phyloP scores from a whole-genome alignment of 164 flowering plant species.

The Vitis cinerea region DNA sequence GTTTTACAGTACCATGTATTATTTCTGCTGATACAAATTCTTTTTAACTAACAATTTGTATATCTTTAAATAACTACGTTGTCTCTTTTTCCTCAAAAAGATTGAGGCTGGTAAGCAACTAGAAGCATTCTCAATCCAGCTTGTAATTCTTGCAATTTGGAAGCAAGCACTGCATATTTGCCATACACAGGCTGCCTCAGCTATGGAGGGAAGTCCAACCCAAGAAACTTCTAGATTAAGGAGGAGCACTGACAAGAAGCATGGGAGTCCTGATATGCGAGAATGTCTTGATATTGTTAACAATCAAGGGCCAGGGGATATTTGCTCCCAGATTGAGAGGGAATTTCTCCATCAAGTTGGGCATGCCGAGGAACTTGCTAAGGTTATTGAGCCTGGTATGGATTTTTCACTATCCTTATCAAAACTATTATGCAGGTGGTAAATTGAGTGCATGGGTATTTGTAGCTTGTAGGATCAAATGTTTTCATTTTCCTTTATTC shows the following conservation, averaged over 20 bases:
- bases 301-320: constrained; percentile 43
- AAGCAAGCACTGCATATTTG: constrained; percentile 94
- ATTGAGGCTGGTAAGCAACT: constrained; percentile 53
- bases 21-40: neutral
- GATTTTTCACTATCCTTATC: neutral
- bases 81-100: constrained; percentile 24
- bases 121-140: constrained; percentile 95
- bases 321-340: constrained; percentile 66
- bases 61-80: neutral
- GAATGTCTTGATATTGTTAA: constrained; percentile 31
- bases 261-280: constrained; percentile 37
- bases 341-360: constrained; percentile 83
- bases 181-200: constrained; percentile 88
- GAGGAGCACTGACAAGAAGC: constrained; percentile 37
- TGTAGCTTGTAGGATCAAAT: neutral
- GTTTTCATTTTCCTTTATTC: neutral
- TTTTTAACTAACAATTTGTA: neutral
- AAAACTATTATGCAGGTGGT: neutral
- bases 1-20: neutral
- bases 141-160: constrained; percentile 93
- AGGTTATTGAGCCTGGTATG: constrained; percentile 74
- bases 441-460: neutral
- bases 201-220: constrained; percentile 74
- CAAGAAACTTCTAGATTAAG: constrained; percentile 42
- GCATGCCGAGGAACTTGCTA: constrained; percentile 83